Conservation (phyloP, 2,329 filamentous ascomycete species). For the Sporothrix dimorphospora region DNA sequence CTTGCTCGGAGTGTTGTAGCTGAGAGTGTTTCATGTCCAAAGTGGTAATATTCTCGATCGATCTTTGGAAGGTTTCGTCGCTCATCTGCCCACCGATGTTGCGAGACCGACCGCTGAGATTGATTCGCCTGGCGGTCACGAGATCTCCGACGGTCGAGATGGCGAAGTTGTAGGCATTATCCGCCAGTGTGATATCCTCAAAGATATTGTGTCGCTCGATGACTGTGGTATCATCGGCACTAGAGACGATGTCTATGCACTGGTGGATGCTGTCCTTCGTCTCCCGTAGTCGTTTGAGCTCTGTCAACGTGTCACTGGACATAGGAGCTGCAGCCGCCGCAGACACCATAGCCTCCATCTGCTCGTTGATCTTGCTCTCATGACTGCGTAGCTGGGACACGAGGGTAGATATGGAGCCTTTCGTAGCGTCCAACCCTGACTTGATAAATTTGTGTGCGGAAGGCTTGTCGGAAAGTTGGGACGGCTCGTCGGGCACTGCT, state of each 20-base stretch:
- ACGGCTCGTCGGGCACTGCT: neutral
- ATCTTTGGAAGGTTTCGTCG: constrained; percentile 5
- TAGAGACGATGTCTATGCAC: constrained; percentile 11
- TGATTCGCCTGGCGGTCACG: constrained; percentile 12
- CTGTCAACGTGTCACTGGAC: neutral
- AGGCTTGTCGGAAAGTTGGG: constrained; percentile 9
- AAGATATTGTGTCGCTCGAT: constrained; percentile 13
- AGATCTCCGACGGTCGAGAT: constrained; percentile 15
- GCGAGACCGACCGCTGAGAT: constrained; percentile 5
- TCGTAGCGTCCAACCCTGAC: neutral
- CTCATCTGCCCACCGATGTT: constrained; percentile 14
- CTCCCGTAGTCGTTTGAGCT: constrained; percentile 15
- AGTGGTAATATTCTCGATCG: neutral
- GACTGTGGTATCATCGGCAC: neutral
- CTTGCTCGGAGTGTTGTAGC: too few species aligned
- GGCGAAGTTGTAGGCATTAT: constrained; percentile 3
- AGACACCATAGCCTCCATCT: neutral
- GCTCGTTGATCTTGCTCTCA: constrained; percentile 1
- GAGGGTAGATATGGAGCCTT: constrained; percentile 6
- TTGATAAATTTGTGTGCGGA: constrained; percentile 14
- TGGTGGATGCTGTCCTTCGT: constrained; percentile 1
- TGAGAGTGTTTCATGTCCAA: neutral
- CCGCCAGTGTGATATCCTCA: constrained; percentile 14
- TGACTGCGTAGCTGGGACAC: constrained; percentile 9
- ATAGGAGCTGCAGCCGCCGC: neutral